These are phyloP conservation scores for Beauveria bassiana DNA, from an alignment of 2,329 filamentous ascomycete genomes.

Conservation along the genomic window DNA sequence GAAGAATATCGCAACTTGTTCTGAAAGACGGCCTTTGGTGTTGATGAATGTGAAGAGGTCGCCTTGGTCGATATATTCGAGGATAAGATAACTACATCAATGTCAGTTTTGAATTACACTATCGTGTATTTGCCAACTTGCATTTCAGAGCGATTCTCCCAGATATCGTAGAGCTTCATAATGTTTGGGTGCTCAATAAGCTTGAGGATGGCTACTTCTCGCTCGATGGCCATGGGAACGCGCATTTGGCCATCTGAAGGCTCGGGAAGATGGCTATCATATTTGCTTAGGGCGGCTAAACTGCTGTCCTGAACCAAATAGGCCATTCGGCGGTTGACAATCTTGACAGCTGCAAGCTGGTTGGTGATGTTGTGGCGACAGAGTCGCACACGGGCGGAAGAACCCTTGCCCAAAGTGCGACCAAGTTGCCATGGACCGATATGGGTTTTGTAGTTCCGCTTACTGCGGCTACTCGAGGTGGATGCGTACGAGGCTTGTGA, in stretches of 20 bases:
- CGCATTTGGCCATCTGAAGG: conserved; percentile 54
- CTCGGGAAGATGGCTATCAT: conserved; percentile 51
- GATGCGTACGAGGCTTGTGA: conserved; percentile 36
- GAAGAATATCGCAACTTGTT: conserved; percentile 73
- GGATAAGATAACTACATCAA: conserved; percentile 72
- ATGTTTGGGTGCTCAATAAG: conserved; percentile 92
- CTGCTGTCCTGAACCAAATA: conserved; percentile 79
- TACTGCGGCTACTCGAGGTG: conserved; percentile 31
- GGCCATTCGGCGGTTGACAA: conserved; percentile 77
- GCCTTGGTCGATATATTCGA: conserved; percentile 75
- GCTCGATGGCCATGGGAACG: conserved; percentile 83
- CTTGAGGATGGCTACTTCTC: conserved; percentile 96
- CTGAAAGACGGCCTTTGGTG: conserved; percentile 61
- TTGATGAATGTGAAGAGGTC: conserved; percentile 87
- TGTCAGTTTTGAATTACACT: conserved; percentile 10
- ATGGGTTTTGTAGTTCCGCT: conserved; percentile 54
- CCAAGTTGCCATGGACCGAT: conserved; percentile 94
- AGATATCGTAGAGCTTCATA: conserved; percentile 90
- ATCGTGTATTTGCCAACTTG: conserved; percentile 37
- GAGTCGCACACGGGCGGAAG: conserved; percentile 78
- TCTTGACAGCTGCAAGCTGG: conserved; percentile 87
- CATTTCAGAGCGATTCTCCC: conserved; percentile 95
- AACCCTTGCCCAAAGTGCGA: conserved; percentile 80
- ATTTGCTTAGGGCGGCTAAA: conserved; percentile 72
- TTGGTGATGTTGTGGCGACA: conserved; percentile 74